phyloP scores from a whole-genome alignment of 768 basidiomycete genomes.

The Hygrocybe coccinea region DNA sequence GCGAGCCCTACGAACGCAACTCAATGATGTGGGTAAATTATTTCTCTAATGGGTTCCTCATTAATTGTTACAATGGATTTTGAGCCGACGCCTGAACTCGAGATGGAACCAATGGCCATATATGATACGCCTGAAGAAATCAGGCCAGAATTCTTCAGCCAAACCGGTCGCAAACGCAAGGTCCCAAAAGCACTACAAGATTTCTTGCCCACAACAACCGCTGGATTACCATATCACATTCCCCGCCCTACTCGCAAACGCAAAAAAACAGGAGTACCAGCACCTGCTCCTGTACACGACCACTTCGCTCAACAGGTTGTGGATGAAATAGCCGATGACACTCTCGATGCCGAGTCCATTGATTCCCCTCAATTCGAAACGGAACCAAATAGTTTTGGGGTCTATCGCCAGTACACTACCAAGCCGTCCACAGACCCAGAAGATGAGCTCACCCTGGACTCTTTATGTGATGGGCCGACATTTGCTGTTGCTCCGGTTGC shows the following conservation, averaged over 20 bases:
- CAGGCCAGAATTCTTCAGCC: background rate
- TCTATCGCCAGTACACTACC: conserved; percentile 20
- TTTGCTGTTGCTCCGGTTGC: background rate
- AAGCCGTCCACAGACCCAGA: conserved; percentile 19
- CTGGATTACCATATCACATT: background rate
- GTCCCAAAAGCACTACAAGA: background rate
- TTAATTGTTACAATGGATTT: background rate
- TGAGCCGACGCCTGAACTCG: background rate
- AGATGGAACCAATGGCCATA: background rate
- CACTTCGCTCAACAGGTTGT: background rate
- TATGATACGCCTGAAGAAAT: background rate
- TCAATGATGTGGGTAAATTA: background rate
- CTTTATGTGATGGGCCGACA: conserved; percentile 13
- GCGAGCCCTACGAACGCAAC: background rate
- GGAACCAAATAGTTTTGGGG: conserved; percentile 16
- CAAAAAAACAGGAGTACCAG: background rate
- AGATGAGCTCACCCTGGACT: conserved; percentile 9
- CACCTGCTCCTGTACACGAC: background rate
- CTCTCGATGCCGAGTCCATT: background rate
- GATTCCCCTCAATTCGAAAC: conserved; percentile 11
- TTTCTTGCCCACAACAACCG: background rate
- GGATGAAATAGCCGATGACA: background rate
- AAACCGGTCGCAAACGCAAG: background rate
- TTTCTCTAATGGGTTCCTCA: background rate
- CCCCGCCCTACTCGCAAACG: background rate